These are phyloP conservation scores for Cytospora leucostoma DNA, from an alignment of 2,329 filamentous ascomycete species.

Conservation along the genomic window DNA sequence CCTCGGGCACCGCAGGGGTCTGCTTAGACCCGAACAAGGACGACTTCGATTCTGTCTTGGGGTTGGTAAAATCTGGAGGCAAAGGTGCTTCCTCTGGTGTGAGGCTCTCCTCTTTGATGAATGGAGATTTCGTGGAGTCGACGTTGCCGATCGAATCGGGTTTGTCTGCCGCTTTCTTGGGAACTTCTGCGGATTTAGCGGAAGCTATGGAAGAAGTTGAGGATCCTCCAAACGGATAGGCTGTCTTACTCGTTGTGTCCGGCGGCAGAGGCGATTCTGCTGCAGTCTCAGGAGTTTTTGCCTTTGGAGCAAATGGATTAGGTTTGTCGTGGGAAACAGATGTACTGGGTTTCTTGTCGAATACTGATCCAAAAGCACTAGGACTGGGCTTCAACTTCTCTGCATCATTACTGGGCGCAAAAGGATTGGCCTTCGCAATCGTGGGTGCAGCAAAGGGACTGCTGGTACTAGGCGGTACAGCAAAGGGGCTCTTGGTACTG, in stretches of 20 bases:
- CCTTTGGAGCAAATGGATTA: conserved; percentile 34
- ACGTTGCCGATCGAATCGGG: conserved; percentile 31
- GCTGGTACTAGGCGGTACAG: conserved; percentile 19
- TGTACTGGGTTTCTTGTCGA: conserved; percentile 4
- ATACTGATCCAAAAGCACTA: conserved; percentile 15
- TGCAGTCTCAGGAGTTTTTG: conserved; percentile 35
- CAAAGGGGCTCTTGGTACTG: conserved; percentile 29
- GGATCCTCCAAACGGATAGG: conserved; percentile 52
- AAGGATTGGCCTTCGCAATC: conserved; percentile 22
- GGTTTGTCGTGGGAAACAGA: conserved; percentile 1
- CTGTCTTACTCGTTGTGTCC: conserved; percentile 55
- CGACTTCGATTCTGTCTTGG: conserved; percentile 32
- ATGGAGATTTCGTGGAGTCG: not conserved
- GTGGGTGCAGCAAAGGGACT: conserved; percentile 27
- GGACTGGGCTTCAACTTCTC: not conserved
- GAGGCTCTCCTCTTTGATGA: conserved; percentile 24
- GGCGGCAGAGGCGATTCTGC: conserved; percentile 51
- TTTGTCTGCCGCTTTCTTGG: conserved; percentile 30
- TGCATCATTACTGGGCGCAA: conserved; percentile 5
- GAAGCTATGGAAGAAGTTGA: conserved; percentile 54
- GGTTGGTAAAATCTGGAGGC: conserved; percentile 33
- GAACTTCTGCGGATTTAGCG: conserved; percentile 37
- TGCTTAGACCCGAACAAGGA: conserved; percentile 33
- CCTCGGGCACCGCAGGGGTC: conserved; percentile 38
- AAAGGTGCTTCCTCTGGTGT: conserved; percentile 31